Percentiles rank a stretch among this genome's conserved stretches.
These are phyloP conservation scores for Datisca glomerata DNA, from an alignment of 306 rosid genomes.

Conservation along the genomic window DNA sequence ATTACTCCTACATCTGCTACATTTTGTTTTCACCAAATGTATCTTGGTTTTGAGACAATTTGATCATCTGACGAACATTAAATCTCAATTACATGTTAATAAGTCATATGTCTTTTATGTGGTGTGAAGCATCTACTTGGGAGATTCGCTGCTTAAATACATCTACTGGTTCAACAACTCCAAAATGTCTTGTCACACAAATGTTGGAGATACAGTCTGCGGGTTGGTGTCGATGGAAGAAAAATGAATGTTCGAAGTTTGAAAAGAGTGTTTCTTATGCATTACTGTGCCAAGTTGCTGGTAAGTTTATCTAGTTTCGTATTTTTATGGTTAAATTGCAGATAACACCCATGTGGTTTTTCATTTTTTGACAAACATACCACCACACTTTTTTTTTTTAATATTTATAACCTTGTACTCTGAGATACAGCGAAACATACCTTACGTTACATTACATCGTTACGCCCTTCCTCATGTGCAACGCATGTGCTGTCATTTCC, in stretches of 20 bases:
- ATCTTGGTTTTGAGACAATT: too few species aligned
- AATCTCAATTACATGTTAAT: too few species aligned
- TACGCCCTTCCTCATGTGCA: too few species aligned
- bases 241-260: slow-evolving; percentile 50
- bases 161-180: slow-evolving; percentile 45
- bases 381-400: too few species aligned
- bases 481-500: too few species aligned
- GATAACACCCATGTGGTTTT: too few species aligned
- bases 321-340: slow-evolving; percentile 5
- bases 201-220: slow-evolving; percentile 69
- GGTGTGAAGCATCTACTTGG: slow-evolving; percentile 77
- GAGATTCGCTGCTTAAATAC: slow-evolving; percentile 68
- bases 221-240: slow-evolving; percentile 76
- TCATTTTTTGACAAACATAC: too few species aligned
- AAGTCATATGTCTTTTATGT: slow-evolving; percentile 5
- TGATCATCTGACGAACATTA: too few species aligned
- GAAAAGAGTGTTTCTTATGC: slow-evolving; percentile 85
- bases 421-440: too few species aligned
- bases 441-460: too few species aligned
- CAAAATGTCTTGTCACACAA: slow-evolving; percentile 74
- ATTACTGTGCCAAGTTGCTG: slow-evolving; percentile 84
- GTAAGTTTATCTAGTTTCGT: slow-evolving; percentile 30
- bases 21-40: not conserved
- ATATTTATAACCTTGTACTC: too few species aligned
- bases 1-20: not conserved